Base-by-base conservation (phyloP, 2,329 filamentous ascomycete genomes). In the Penicillium brasilianum region DNA sequence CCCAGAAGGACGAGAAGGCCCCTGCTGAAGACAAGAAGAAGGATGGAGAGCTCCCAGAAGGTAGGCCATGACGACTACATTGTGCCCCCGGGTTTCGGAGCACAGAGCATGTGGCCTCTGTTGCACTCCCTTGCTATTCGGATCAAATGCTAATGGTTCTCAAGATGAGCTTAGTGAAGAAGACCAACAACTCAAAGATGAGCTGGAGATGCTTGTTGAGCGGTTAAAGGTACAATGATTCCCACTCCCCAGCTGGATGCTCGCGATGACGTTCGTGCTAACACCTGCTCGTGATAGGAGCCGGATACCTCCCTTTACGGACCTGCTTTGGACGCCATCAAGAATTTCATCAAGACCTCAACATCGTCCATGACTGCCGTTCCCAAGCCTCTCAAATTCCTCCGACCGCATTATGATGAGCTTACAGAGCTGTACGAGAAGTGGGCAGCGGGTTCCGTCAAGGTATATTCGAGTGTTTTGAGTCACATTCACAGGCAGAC, bases 311-410 rank as follows among this genome's bases (percentile, higher is more conserved):
- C 88, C 61, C 90, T 98, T 69, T 97, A 98, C 83, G 94, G 93
- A 78, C 87, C 93, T 61, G 91, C 95, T 57, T 84, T 99, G 69
- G 93, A 98, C 79, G 90, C 93, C 69, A 97, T 99, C 88, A 98
- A 97, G 84, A 92, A 89, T 73, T 96, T 92, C 76, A 99, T 99
- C 84, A 98, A 97, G 84, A 99, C 95, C 58, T 97, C 95, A 62
- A 99, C 95, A 68, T 98, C 93, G 61, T 99, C 96, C 49, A 99
- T 99, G 95, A 99, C 95, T 52, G 95, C 95, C 62, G 95, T 99
- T 64, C 95, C 96, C 25, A 99, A 99, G 81, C 95, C 95, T 36
- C 86, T 99, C 72, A 99, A 99, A 81, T 99, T 99, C 78, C 87
- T 99, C 66, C 88, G 95, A 82, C 95, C 94, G 69, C 94, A 99